Percentiles rank a stretch among this genome's conserved stretches.
Conservation (phyloP, 192 early-diverging fungal species). For the Rhizoclosmatium sp. region DNA sequence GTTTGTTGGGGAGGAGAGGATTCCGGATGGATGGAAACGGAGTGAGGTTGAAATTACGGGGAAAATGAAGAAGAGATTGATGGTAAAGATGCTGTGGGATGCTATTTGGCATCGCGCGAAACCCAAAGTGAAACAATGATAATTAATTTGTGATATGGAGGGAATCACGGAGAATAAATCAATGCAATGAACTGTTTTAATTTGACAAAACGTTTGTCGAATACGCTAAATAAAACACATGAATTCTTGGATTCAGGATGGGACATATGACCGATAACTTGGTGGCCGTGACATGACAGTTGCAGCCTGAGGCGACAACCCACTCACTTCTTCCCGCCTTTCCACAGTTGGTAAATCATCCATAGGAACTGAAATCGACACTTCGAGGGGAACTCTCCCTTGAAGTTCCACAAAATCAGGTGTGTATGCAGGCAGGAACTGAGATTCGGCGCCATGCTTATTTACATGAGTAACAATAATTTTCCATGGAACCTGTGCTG, state of each 20-base stretch:
- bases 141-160: no score
- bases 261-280: constrained; percentile 1
- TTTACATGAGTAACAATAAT: constrained; percentile 26
- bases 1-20: background rate
- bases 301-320: background rate
- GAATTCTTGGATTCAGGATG: no score
- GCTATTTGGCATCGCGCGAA: background rate
- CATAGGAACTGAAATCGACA: no score
- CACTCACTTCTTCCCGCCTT: no score
- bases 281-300: constrained; percentile 10
- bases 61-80: background rate
- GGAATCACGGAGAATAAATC: no score
- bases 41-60: background rate
- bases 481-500: constrained; percentile 21
- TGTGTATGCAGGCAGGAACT: constrained; percentile 28
- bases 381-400: background rate
- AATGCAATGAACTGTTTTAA: no score
- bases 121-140: no score
- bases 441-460: constrained; percentile 26
- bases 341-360: no score
- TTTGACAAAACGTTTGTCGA: no score
- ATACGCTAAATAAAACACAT: no score
- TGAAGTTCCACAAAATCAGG: background rate
- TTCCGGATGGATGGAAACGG: background rate
- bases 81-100: background rate